Percentiles rank a stretch among this genome's conserved stretches.
Evolutionary conservation across 768 basidiomycete species (phyloP).

Genomic region (Lanmaoa rubissima): DNA sequence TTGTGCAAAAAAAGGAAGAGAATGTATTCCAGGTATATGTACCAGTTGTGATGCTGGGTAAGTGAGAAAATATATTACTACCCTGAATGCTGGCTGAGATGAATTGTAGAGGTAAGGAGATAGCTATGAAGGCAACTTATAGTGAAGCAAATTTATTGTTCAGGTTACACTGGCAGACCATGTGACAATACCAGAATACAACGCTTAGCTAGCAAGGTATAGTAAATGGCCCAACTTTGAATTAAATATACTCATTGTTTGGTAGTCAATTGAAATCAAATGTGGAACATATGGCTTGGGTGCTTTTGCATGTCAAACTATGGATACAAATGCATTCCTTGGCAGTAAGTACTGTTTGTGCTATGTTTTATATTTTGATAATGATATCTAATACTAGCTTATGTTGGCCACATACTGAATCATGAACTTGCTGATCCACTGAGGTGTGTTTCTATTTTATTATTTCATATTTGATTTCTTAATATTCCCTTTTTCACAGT

Average conservation of each 20-base stretch:
- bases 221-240: neutral
- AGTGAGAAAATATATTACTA: neutral
- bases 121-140: neutral
- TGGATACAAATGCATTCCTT: slow-evolving; percentile 26
- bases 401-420: slow-evolving; percentile 34
- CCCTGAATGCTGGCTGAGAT: neutral
- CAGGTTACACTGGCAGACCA: slow-evolving; percentile 19
- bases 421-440: slow-evolving; percentile 11
- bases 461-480: neutral
- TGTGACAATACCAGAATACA: slow-evolving; percentile 34
- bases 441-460: neutral
- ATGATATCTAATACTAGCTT: slow-evolving; percentile 32
- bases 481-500: slow-evolving; percentile 5
- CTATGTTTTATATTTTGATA: neutral
- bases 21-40: slow-evolving; percentile 58
- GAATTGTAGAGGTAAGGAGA: slow-evolving; percentile 24
- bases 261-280: slow-evolving; percentile 38
- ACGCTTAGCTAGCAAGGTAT: slow-evolving; percentile 19
- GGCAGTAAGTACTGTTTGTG: slow-evolving; percentile 26
- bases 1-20: slow-evolving; percentile 37
- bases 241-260: neutral
- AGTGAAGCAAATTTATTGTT: neutral
- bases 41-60: slow-evolving; percentile 42
- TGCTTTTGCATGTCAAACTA: slow-evolving; percentile 38
- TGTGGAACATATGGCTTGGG: slow-evolving; percentile 42